Evolutionary conservation across 2,329 filamentous ascomycete species (phyloP).

Genomic region (Metarhizium guizhouense): DNA sequence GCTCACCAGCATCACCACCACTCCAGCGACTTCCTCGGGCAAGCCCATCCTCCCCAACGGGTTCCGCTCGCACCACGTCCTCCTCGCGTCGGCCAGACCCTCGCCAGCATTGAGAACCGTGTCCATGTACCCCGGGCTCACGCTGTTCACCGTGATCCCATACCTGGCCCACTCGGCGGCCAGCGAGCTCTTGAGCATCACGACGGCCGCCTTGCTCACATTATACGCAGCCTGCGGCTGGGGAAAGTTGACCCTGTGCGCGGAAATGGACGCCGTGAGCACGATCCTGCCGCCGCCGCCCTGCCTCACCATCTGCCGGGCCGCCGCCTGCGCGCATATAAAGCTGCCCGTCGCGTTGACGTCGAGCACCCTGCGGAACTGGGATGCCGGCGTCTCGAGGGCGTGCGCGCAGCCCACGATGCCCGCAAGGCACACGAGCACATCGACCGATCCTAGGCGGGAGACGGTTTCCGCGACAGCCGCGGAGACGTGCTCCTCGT

Average conservation of each 20-base stretch:
- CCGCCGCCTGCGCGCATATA: slow-evolving; percentile 56
- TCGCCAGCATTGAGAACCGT: slow-evolving; percentile 62
- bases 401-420: slow-evolving; percentile 55
- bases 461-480: neutral
- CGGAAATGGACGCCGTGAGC: slow-evolving; percentile 60
- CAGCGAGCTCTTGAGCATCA: slow-evolving; percentile 54
- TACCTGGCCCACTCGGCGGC: slow-evolving; percentile 61
- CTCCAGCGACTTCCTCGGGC: slow-evolving; percentile 54
- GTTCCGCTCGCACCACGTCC: slow-evolving; percentile 49
- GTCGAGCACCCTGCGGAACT: slow-evolving; percentile 58
- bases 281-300: slow-evolving; percentile 51
- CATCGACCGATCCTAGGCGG: slow-evolving; percentile 13
- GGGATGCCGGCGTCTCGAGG: slow-evolving; percentile 29
- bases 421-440: slow-evolving; percentile 39
- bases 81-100: slow-evolving; percentile 42
- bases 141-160: slow-evolving; percentile 62
- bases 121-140: slow-evolving; percentile 71
- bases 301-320: slow-evolving; percentile 42
- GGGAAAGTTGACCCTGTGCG: slow-evolving; percentile 60
- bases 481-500: too few species aligned
- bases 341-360: slow-evolving; percentile 67
- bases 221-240: slow-evolving; percentile 69
- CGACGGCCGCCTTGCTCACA: slow-evolving; percentile 57
- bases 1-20: slow-evolving; percentile 51
- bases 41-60: slow-evolving; percentile 57